A percentile compares a stretch with the other conserved stretches of the same genome.
Evolutionary conservation across 768 basidiomycete species (phyloP).

Genomic region (Xerocomus brunneocitrinus): DNA sequence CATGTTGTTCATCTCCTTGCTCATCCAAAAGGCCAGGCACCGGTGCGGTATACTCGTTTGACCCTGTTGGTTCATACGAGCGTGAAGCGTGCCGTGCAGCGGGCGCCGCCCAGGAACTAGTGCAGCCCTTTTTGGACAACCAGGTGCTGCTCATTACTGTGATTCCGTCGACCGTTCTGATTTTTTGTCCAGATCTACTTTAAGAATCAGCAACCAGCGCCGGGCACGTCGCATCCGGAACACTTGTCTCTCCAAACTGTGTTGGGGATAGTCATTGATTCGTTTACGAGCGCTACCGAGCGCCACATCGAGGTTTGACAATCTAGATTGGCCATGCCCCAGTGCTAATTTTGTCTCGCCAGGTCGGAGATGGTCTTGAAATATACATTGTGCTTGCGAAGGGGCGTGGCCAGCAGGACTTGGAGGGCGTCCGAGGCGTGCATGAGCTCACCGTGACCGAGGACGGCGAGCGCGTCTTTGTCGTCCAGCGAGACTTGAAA

Average conservation of each 20-base stretch:
- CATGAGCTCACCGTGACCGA: slow-evolving; percentile 59
- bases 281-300: slow-evolving; percentile 96
- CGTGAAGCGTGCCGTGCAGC: slow-evolving; percentile 95
- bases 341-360: slow-evolving; percentile 6
- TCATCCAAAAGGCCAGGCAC: slow-evolving; percentile 51
- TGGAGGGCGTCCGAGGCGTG: slow-evolving; percentile 50
- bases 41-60: slow-evolving; percentile 99
- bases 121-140: slow-evolving; percentile 98
- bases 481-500: slow-evolving; percentile 76
- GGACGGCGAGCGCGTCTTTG: slow-evolving; percentile 72
- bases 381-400: slow-evolving; percentile 81
- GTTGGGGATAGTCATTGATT: slow-evolving; percentile 85
- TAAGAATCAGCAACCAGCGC: slow-evolving; percentile 84
- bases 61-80: slow-evolving; percentile 97
- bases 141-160: slow-evolving; percentile 50
- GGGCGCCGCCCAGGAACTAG: slow-evolving; percentile 88
- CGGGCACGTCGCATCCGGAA: slow-evolving; percentile 67
- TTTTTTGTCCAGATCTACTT: slow-evolving; percentile 76
- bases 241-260: slow-evolving; percentile 82
- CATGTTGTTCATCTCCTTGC: neutral
- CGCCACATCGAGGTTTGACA: slow-evolving; percentile 87
- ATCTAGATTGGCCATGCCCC: slow-evolving; percentile 1
- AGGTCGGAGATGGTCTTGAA: slow-evolving; percentile 96
- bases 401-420: slow-evolving; percentile 54
- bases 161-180: neutral